Base-by-base conservation (phyloP, 441 rosid species). In the Rhodomyrtus psidioides region DNA sequence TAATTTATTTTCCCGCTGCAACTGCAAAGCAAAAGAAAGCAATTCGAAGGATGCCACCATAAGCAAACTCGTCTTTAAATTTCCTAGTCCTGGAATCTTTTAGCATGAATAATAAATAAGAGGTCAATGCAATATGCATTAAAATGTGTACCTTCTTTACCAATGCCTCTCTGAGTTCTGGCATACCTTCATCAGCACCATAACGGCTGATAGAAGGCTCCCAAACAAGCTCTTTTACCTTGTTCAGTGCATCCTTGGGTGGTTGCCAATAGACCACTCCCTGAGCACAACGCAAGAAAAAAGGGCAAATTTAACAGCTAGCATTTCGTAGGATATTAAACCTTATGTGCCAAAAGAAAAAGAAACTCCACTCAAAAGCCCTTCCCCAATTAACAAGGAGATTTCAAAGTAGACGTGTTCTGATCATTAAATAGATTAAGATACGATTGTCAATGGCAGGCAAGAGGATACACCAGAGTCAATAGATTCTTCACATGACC, bases 201-300 rank as follows among this genome's bases (percentile, higher is more conserved):
- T 98, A 96, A 70, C 94, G 92, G 89, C 99, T 96, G 84, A 95
- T 26, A 4, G 87, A 42, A 85, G 99, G 98, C 59, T 95, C 98
- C 94, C 93, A 92, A 3, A 98, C 94, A 83, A 95, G 93, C 59
- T 94, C 96, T 87, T 95, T 94, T 54, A 98, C 98, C 92, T 91
- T 95, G 14, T 94, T 93, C 88, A 96, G 75, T 12, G 99, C 99
- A 70, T 89, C 85, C 90, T 93, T 87, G 83, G 99, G 99, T 60
- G 99, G 99, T 87, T 93, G 98, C 99, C 99, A 95, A 88, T 95
- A 92, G 84, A 96, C 99, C 4, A 98, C 98, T 81, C 99, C 99
- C 99, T 98, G 49, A 39, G n/a, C 51, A 74, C 53, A 83, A 88
- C 19, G 4, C 59, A 82, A 15, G 14, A 53, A 82, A 82, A 46